Base-by-base conservation (phyloP, 1,284 basidiomycete species). In the Malassezia cuniculi region DNA sequence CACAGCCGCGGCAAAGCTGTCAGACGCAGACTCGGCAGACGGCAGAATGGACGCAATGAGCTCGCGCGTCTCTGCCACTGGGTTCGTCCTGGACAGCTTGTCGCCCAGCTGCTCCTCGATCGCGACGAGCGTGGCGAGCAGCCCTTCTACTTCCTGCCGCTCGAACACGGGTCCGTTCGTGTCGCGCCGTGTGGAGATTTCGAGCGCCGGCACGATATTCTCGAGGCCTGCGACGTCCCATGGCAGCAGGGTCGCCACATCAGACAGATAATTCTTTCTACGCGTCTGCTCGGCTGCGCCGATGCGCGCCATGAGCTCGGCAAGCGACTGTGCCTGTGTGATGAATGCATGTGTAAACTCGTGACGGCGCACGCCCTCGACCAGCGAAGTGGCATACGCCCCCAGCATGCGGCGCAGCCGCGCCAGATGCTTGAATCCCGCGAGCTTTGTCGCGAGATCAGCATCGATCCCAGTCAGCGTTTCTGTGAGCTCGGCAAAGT, bases 401-500 rank as follows among this genome's bases (percentile, higher is more conserved):
- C 85, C 87, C 1, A 90, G 70, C 76, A 95, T 83, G 41, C 77
- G 79, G 59, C 93, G 85, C 26, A 95, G 71, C 10, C 89, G 75
- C 38, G 81, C 77, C 10, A 95, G 80, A 63, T 95, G 86, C 15
- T 81, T 76, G 68, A 95, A 95, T 35, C 81, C 82, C 31, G 79
- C 84, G 34, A 53, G 38, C 27, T 50, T 51, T 31, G 51, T 55
- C 14, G 52, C 54, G 14, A 55, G 48, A 26, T 51, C 55, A 9
- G 42, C 50, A 26, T 66, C 60, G 12, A 63, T 40, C 2, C 50
- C 47, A n/a, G 50, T 45, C 3, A 66, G 39, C 30, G 51, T 9
- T 5, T 44, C 45, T 12, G 52, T 48, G 0, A 59, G 52, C 27
- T 60, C 60, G 16, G 57, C 52, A 34, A 54, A 60, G 37, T 64